Evolutionary conservation across 345 rosid genomes (phyloP).

Genomic region (Excoecaria agallocha): DNA sequence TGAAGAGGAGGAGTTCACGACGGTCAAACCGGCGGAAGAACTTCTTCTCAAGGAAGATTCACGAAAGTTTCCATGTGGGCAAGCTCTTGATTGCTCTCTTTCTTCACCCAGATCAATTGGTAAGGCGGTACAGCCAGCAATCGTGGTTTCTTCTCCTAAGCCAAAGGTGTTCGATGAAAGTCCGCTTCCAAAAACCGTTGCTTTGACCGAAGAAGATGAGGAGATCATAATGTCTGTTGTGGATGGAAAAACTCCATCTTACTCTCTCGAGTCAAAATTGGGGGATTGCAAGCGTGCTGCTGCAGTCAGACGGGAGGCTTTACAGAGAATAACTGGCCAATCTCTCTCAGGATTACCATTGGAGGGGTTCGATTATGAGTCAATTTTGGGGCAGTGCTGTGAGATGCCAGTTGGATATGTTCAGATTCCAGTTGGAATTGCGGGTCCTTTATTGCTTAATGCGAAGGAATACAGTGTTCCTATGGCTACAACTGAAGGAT

Average conservation of each 20-base stretch:
- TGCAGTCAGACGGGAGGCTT: constrained; percentile 37
- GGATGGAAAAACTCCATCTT: constrained; percentile 33
- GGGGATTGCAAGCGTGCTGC: constrained; percentile 44
- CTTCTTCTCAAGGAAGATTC: constrained; percentile 19
- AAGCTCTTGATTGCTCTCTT: constrained; percentile 23
- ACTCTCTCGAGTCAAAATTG: constrained; percentile 43
- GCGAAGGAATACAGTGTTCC: constrained; percentile 41
- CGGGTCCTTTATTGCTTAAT: constrained; percentile 42
- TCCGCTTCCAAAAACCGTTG: background rate
- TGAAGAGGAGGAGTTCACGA: constrained; percentile 7
- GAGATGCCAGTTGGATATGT: constrained; percentile 50
- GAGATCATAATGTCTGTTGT: constrained; percentile 36
- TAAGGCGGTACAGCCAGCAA: background rate
- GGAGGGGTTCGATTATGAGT: constrained; percentile 38
- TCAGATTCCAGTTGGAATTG: constrained; percentile 47
- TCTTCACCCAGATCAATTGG: background rate
- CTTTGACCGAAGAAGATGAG: constrained; percentile 29
- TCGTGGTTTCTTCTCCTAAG: background rate
- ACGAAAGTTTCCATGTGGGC: constrained; percentile 19
- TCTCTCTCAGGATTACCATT: constrained; percentile 38
- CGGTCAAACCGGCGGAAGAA: background rate
- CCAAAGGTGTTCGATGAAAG: constrained; percentile 14
- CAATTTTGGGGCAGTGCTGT: constrained; percentile 48
- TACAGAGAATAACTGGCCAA: constrained; percentile 33
- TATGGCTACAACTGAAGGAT: constrained; percentile 53